Conservation (phyloP, 352 stramenopile genomes). For the Phytophthora capsici region DNA sequence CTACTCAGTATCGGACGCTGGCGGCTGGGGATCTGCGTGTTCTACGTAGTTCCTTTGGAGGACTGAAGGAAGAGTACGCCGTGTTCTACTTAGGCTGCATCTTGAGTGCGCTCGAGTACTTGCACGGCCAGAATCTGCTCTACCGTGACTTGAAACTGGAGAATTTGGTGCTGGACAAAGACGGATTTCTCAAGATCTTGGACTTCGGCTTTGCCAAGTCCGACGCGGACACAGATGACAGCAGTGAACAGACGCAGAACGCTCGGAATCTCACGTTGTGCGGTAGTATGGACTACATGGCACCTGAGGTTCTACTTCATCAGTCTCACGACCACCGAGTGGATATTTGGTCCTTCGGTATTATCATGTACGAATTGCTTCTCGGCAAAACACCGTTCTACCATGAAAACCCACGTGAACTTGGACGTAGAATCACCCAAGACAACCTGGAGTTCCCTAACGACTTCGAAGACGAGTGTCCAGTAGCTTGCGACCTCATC, state of each 20-base stretch:
- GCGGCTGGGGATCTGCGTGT: constrained; percentile 14
- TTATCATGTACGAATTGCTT: constrained; percentile 91
- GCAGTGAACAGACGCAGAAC: constrained; percentile 34
- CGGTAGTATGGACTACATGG: constrained; percentile 86
- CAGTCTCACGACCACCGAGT: constrained; percentile 69
- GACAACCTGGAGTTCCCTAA: constrained; percentile 73
- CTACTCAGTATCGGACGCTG: constrained; percentile 17
- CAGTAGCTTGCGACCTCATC: constrained; percentile 61
- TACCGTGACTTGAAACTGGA: constrained; percentile 93
- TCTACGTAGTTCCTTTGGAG: constrained; percentile 50
- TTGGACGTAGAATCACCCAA: constrained; percentile 76
- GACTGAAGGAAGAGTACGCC: constrained; percentile 61
- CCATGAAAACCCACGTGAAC: constrained; percentile 77
- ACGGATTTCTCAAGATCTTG: constrained; percentile 89
- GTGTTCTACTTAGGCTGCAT: constrained; percentile 94
- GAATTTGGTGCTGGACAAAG: constrained; percentile 86
- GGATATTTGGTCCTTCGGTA: constrained; percentile 85
- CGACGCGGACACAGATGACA: constrained; percentile 39
- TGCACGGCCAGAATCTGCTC: constrained; percentile 72
- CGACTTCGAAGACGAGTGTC: constrained; percentile 65
- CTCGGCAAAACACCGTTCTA: constrained; percentile 89
- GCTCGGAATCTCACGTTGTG: constrained; percentile 77
- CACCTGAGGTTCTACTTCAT: constrained; percentile 73
- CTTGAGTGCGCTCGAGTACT: constrained; percentile 73
- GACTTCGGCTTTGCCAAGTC: constrained; percentile 85